Base-by-base conservation (phyloP, 1,284 basidiomycete species). In the Heterobasidion annosum region DNA sequence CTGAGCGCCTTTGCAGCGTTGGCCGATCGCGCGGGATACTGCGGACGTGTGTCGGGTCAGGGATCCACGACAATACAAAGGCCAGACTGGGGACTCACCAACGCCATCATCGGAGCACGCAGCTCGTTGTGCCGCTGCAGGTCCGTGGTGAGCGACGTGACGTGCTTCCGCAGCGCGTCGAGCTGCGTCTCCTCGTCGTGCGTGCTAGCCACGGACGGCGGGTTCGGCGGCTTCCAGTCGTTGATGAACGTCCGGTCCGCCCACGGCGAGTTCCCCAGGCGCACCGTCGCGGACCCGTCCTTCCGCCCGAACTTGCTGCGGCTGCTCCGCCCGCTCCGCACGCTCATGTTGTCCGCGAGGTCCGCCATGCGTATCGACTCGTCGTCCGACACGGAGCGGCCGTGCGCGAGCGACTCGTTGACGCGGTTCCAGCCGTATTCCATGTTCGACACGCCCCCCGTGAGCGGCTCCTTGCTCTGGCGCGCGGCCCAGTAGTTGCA, bases 401-500 rank as follows among this genome's bases (percentile, higher is more conserved):
- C 70, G 54, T 80, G 81, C 43, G 71, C 66, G 35, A 75, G 63
- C 15, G 75, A 68, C 53, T 88, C 85, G 13, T 74, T 63, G 10
- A 88, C 78, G 42, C 90, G 82, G 65, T 87, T 95, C 96, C 96
- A 99, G 9, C 96, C 96, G 65, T 99, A 98, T 68, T 99, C 97
- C 88, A 98, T 96, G 71, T 99, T 99, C 49, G 92, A 94, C 1
- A 98, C 93, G 34, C 95, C 96, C 2, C 95, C 96, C 2, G 89
- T 79, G 2, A 99, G 78, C 0, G 96, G 96, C 64, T 97, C 93
- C 62, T 95, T 93, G 68, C 90, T 93, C 59, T 83, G 86, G 35
- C 95, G 78, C 0, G 96, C 96, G 0, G 96, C 93, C 94, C 95
- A 98, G 68, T 98, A 98, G 72, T 98, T 99, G 79, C 95, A 98